Base-by-base conservation (phyloP, 805 yeast species). In the Barnettozyma botsteinii region DNA sequence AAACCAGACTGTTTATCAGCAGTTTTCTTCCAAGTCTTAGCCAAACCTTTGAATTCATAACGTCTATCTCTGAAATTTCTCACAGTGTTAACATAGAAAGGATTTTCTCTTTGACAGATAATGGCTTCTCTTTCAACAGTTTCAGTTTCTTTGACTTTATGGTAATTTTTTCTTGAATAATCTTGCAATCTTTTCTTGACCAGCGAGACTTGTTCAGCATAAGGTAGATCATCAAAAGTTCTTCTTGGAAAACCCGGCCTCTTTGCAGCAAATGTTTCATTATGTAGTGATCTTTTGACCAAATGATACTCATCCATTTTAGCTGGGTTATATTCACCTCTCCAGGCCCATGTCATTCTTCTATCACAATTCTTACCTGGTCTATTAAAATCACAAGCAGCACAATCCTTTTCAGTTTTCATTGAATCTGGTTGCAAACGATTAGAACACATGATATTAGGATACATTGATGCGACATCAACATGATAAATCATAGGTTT, bases 381-480 rank as follows among this genome's bases (percentile, higher is more conserved):
- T 42, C 96, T 69, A 59, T 93, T 93, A 65, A 88, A 94, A 53
- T 93, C 98, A 67, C 99, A 94, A 31, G 94, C 79, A 0, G 98
- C 98, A 65, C 98, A 94, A 55, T 88, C 96, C 51, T 85, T 85
- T 55, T 91, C 98, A 0, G 82, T 67, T 50, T 93, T 89, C 87
- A 93, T 91, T 4, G 98, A 89, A 62, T 93, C 99, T 0, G 99
- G 99, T 60, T 93, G 99, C 38, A 93, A 69, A 57, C 99, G 77
- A 63, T 93, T 93, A 0, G 98, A 85, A 7, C 96, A 87, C 98
- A 93, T 93, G 59, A 93, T 93, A 57, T 93, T 93, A 6, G 99
- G 99, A 57, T 93, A 93, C 99, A 93, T 93, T 1, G 98, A 93
- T 1, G 99, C 97, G 37, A 93, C 99, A 67, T 93, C 99, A 27